Conservation (phyloP, 2,329 filamentous ascomycete genomes). For the Teratosphaeria zuluensis region DNA sequence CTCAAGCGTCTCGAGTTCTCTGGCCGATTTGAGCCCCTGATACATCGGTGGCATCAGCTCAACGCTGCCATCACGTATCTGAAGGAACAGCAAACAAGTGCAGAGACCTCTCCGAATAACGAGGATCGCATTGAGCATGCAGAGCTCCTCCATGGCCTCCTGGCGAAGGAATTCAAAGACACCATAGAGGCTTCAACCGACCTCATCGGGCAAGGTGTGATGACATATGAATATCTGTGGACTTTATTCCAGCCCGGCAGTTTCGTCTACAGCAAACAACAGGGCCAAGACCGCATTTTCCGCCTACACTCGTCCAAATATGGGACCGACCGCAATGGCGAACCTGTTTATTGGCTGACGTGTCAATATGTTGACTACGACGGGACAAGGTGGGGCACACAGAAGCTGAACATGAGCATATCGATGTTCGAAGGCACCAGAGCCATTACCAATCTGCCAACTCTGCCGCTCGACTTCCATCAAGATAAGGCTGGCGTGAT, state of each 20-base stretch:
- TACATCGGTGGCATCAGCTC: slow-evolving; percentile 51
- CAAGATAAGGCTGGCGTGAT: slow-evolving; percentile 29
- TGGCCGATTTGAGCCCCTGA: slow-evolving; percentile 50
- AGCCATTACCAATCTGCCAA: slow-evolving; percentile 31
- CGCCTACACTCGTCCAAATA: slow-evolving; percentile 22
- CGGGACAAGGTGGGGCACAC: slow-evolving; percentile 29
- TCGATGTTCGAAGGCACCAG: slow-evolving; percentile 31
- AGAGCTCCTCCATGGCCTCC: slow-evolving; percentile 28
- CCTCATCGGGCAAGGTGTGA: slow-evolving; percentile 24
- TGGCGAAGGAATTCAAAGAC: slow-evolving; percentile 33
- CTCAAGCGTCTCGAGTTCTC: slow-evolving; percentile 53
- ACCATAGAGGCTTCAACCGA: slow-evolving; percentile 33
- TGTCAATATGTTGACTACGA: slow-evolving; percentile 28
- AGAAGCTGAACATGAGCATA: slow-evolving; percentile 21
- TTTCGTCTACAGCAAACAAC: slow-evolving; percentile 26
- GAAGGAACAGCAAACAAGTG: slow-evolving; percentile 3
- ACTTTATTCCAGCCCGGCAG: slow-evolving; percentile 24
- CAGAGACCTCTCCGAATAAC: slow-evolving; percentile 2
- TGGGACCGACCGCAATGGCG: slow-evolving; percentile 24
- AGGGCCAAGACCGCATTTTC: slow-evolving; percentile 30
- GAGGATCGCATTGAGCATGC: slow-evolving; percentile 26
- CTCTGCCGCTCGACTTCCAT: slow-evolving; percentile 39
- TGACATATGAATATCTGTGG: slow-evolving; percentile 28
- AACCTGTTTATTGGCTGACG: slow-evolving; percentile 28
- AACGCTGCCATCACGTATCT: slow-evolving; percentile 30